These are phyloP conservation scores for Batkoa obscura DNA, from an alignment of 371 early-diverging fungal species.

Conservation along the genomic window DNA sequence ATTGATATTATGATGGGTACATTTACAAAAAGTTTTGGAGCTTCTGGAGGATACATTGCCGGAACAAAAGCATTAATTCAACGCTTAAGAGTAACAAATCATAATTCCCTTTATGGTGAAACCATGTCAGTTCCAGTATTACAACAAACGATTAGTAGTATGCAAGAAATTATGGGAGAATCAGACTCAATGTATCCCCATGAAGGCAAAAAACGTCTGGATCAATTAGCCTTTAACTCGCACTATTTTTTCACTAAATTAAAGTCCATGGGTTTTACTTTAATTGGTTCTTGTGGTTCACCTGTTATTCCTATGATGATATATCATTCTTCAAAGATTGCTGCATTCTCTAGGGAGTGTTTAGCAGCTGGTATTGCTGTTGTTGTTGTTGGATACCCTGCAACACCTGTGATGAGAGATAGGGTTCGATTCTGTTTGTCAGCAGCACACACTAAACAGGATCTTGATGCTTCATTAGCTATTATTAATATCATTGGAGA, in stretches of 20 bases:
- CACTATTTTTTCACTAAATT: conserved; percentile 67
- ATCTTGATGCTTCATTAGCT: conserved; percentile 55
- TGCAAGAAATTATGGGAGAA: conserved; percentile 79
- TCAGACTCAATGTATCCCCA: conserved; percentile 23
- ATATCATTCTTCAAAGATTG: conserved; percentile 92
- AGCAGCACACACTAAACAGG: conserved; percentile 91
- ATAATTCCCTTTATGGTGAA: conserved; percentile 85
- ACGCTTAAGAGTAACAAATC: conserved; percentile 59
- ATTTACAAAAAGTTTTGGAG: conserved; percentile 98
- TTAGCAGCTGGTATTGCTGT: conserved; percentile 85
- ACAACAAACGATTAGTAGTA: conserved; percentile 79
- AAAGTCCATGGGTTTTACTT: conserved; percentile 81
- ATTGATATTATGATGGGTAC: conserved; percentile 99
- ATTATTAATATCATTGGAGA: conserved; percentile 7
- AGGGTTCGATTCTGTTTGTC: conserved; percentile 96
- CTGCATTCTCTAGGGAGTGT: conserved; percentile 85
- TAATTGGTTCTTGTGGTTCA: conserved; percentile 81
- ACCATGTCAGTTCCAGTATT: conserved; percentile 80
- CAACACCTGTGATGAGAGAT: conserved; percentile 88
- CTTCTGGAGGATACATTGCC: conserved; percentile 96
- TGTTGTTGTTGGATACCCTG: conserved; percentile 98
- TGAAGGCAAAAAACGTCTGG: conserved; percentile 65
- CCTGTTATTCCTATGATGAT: conserved; percentile 95
- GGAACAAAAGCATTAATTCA: conserved; percentile 61
- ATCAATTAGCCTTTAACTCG: conserved; percentile 72